Percentiles rank a stretch among this genome's conserved stretches.
Conservation (phyloP, 2,329 filamentous ascomycete genomes). For the Cladosporium sp. region DNA sequence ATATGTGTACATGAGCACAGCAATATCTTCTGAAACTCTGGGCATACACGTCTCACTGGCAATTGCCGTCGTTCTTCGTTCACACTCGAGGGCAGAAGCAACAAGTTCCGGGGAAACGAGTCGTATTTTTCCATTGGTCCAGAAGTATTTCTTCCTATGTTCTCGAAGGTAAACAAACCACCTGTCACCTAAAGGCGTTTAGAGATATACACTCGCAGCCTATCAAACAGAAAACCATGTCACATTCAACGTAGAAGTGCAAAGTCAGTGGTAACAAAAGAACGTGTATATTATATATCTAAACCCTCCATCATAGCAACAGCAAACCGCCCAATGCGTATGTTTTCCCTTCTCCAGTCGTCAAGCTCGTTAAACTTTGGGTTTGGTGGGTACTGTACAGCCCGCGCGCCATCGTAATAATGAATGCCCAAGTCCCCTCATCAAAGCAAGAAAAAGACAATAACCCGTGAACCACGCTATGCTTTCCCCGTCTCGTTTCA, state of each 20-base stretch:
- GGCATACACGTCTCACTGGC: background rate
- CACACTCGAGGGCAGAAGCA: background rate
- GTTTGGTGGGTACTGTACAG: slow-evolving; percentile 11
- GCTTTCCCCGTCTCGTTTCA: background rate
- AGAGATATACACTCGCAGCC: background rate
- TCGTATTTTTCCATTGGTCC: background rate
- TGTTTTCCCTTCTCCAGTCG: no score
- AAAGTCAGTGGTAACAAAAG: background rate
- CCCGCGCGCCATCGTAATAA: background rate
- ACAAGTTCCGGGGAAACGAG: background rate
- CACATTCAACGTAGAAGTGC: background rate
- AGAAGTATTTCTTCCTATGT: background rate
- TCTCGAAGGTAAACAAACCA: background rate
- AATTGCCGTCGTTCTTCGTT: background rate
- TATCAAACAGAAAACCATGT: background rate
- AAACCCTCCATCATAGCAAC: background rate
- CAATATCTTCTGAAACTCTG: background rate
- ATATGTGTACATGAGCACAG: background rate
- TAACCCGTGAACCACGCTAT: slow-evolving; percentile 6
- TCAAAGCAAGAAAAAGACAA: background rate
- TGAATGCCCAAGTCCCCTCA: background rate
- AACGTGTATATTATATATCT: background rate
- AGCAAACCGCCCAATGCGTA: no score
- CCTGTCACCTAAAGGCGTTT: background rate
- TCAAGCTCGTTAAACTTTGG: slow-evolving; percentile 2